Percentiles rank a stretch among this genome's conserved stretches.
Evolutionary conservation across 2,329 filamentous ascomycete genomes (phyloP).

Genomic region (Scytalidium lignicola): DNA sequence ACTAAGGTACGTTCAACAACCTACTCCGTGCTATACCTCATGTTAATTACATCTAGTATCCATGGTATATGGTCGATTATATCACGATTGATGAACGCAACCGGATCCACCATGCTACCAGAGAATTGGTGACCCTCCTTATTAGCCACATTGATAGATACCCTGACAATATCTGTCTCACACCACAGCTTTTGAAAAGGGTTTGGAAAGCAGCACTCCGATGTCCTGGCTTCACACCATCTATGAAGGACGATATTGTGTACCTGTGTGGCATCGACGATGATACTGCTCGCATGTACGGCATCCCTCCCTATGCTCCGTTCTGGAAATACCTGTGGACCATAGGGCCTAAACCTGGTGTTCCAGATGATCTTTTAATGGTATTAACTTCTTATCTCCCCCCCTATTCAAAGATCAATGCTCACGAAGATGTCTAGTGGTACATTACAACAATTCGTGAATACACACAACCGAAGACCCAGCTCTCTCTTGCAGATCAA

Average conservation of each 20-base stretch:
- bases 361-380: conserved; percentile 49
- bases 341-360: conserved; percentile 42
- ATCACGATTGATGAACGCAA: conserved; percentile 55
- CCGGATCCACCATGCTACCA: conserved; percentile 45
- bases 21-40: conserved; percentile 34
- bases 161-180: conserved; percentile 41
- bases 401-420: neutral
- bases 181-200: conserved; percentile 47
- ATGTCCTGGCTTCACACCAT: conserved; percentile 55
- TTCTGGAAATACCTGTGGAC: conserved; percentile 49
- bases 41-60: conserved; percentile 38
- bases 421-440: conserved; percentile 36
- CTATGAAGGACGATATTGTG: conserved; percentile 57
- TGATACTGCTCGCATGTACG: conserved; percentile 33
- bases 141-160: conserved; percentile 34
- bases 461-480: conserved; percentile 39
- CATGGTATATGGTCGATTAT: conserved; percentile 52
- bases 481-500: conserved; percentile 38
- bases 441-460: conserved; percentile 52
- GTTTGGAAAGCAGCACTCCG: conserved; percentile 46
- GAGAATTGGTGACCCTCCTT: conserved; percentile 44
- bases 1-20: conserved; percentile 21
- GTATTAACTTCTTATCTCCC: conserved; percentile 32
- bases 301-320: conserved; percentile 42
- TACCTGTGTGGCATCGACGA: conserved; percentile 32